Evolutionary conservation across 768 basidiomycete genomes (phyloP).

Genomic region (Kondoa malvinella): DNA sequence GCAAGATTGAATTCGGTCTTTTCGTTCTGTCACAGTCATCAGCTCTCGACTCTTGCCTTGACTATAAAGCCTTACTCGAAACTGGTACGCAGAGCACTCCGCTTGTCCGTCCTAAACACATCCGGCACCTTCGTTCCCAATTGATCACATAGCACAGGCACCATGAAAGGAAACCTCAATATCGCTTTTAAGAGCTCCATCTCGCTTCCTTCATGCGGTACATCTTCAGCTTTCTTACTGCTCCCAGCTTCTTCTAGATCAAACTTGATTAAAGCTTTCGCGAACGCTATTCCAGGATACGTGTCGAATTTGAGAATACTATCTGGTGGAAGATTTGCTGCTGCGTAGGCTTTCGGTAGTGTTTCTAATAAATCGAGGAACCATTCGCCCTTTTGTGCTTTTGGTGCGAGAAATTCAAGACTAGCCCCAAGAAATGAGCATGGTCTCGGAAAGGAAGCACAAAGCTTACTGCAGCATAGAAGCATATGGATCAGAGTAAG

Average conservation of each 20-base stretch:
- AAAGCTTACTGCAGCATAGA: constrained; percentile 46
- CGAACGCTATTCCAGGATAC: constrained; percentile 45
- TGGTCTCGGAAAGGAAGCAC: background rate
- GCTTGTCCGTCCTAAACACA: background rate
- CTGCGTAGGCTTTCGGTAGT: constrained; percentile 3
- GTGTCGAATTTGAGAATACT: constrained; percentile 11
- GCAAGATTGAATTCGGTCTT: constrained; percentile 34
- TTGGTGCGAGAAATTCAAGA: constrained; percentile 69
- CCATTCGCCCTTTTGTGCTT: constrained; percentile 65
- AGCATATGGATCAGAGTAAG: constrained; percentile 76
- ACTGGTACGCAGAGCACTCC: constrained; percentile 1
- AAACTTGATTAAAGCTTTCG: constrained; percentile 28
- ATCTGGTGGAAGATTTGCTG: background rate
- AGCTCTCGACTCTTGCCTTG: background rate
- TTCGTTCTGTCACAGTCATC: background rate
- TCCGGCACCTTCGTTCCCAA: background rate
- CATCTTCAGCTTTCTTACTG: constrained; percentile 34
- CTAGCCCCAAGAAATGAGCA: constrained; percentile 13
- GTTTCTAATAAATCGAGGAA: constrained; percentile 41
- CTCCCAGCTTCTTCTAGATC: constrained; percentile 32
- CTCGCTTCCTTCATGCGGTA: constrained; percentile 42
- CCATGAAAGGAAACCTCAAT: constrained; percentile 57
- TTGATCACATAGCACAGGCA: constrained; percentile 35
- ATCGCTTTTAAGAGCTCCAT: constrained; percentile 57
- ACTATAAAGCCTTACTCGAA: background rate